Evolutionary conservation across 768 basidiomycete species (phyloP).

Genomic region (Russula griseocarnosa): DNA sequence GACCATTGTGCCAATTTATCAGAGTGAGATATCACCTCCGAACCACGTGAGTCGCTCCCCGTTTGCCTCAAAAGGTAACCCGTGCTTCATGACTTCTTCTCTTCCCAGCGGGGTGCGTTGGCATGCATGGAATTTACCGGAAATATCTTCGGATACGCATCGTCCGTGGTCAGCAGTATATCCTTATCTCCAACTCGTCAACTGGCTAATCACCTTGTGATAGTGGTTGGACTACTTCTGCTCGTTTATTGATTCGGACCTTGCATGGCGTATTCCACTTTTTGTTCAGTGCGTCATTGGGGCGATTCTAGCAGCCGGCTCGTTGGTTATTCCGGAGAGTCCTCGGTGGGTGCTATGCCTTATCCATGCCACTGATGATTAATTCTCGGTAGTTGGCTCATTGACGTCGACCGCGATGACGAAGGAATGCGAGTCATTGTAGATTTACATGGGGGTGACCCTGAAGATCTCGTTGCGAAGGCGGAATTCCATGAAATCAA

Average conservation of each 20-base stretch:
- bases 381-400: slow-evolving; percentile 62
- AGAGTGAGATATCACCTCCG: slow-evolving; percentile 93
- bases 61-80: slow-evolving; percentile 10
- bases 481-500: slow-evolving; percentile 92
- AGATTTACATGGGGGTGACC: slow-evolving; percentile 82
- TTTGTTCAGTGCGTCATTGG: slow-evolving; percentile 88
- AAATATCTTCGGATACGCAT: slow-evolving; percentile 87
- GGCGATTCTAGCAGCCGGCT: slow-evolving; percentile 69
- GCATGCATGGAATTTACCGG: slow-evolving; percentile 96
- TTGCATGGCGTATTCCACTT: slow-evolving; percentile 89
- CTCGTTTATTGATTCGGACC: slow-evolving; percentile 79
- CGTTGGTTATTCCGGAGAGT: slow-evolving; percentile 83
- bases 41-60: slow-evolving; percentile 53
- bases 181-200: not conserved
- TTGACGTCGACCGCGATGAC: slow-evolving; percentile 78
- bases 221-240: slow-evolving; percentile 95
- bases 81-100: not conserved
- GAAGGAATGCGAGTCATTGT: slow-evolving; percentile 85
- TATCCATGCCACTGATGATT: not conserved
- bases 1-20: slow-evolving; percentile 93
- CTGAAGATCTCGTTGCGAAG: slow-evolving; percentile 58
- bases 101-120: slow-evolving; percentile 70
- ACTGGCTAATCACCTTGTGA: not conserved
- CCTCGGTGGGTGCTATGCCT: slow-evolving; percentile 54
- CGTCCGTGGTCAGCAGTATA: slow-evolving; percentile 66